phyloP scores from a whole-genome alignment of 768 basidiomycete species.

The Daedalea quercina region DNA sequence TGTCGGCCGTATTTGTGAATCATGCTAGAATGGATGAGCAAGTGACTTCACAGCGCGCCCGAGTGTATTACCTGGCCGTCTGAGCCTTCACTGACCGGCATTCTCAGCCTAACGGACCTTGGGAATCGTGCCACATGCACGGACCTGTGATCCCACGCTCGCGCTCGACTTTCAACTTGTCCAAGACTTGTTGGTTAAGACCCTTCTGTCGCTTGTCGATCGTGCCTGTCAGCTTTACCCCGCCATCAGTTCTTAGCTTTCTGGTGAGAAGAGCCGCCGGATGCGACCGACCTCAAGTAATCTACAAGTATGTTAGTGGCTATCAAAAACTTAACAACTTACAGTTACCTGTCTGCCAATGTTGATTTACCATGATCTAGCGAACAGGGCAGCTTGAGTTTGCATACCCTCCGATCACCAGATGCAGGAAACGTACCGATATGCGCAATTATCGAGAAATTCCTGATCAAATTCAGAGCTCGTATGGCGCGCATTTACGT shows the following conservation, averaged over 20 bases:
- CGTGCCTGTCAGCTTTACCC: conserved; percentile 74
- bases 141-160: conserved; percentile 93
- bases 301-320: conserved; percentile 27
- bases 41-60: neutral
- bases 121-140: conserved; percentile 4
- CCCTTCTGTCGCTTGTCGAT: conserved; percentile 60
- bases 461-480: conserved; percentile 34
- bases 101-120: neutral
- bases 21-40: conserved; percentile 51
- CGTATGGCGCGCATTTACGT: neutral
- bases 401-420: neutral
- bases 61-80: conserved; percentile 62
- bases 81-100: conserved; percentile 81
- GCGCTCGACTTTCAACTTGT: conserved; percentile 94
- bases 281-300: conserved; percentile 66
- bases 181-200: conserved; percentile 79
- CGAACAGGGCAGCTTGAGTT: neutral
- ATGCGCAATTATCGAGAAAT: conserved; percentile 96
- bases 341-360: conserved; percentile 71
- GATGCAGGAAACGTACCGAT: conserved; percentile 48
- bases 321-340: neutral
- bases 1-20: conserved; percentile 50
- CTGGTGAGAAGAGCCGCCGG: conserved; percentile 7
- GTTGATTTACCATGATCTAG: conserved; percentile 95
- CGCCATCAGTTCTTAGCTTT: neutral